Conservation (phyloP, 371 early-diverging fungal species). For the Phascolomyces articulosus region DNA sequence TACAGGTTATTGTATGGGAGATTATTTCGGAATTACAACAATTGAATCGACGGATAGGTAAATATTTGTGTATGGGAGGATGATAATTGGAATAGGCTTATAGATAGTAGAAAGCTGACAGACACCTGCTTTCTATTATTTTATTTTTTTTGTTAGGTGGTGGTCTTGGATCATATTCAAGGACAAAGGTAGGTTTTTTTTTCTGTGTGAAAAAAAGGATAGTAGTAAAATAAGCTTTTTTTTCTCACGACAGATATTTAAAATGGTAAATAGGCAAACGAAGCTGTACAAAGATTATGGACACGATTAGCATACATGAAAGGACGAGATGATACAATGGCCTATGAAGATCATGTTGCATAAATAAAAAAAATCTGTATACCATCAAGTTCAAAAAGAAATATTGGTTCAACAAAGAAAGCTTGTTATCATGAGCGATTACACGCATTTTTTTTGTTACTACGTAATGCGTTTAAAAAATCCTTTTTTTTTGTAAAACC, state of each 20-base stretch:
- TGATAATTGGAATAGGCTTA: too few species aligned
- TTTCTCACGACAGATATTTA: too few species aligned
- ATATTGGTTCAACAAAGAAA: too few species aligned
- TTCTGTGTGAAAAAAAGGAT: not conserved
- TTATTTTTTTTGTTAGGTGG: conserved; percentile 21
- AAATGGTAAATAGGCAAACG: conserved; percentile 31
- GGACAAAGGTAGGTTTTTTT: conserved; percentile 26
- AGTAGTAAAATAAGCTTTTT: too few species aligned
- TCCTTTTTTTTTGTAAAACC: too few species aligned
- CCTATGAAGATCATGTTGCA: not conserved
- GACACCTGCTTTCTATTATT: not conserved
- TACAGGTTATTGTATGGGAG: conserved; percentile 14
- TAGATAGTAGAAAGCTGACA: too few species aligned
- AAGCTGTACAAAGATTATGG: conserved; percentile 43
- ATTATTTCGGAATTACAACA: conserved; percentile 24
- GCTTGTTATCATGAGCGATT: too few species aligned
- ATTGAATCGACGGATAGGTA: conserved; percentile 37
- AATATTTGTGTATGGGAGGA: too few species aligned
- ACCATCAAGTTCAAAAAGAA: too few species aligned
- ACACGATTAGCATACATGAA: conserved; percentile 32
- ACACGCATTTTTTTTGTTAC: too few species aligned
- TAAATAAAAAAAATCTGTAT: conserved; percentile 1
- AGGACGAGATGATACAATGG: conserved; percentile 19
- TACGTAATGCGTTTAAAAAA: too few species aligned
- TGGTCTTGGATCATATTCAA: conserved; percentile 30